phyloP scores from a whole-genome alignment of 352 stramenopile species.

The Lagenidium giganteum region DNA sequence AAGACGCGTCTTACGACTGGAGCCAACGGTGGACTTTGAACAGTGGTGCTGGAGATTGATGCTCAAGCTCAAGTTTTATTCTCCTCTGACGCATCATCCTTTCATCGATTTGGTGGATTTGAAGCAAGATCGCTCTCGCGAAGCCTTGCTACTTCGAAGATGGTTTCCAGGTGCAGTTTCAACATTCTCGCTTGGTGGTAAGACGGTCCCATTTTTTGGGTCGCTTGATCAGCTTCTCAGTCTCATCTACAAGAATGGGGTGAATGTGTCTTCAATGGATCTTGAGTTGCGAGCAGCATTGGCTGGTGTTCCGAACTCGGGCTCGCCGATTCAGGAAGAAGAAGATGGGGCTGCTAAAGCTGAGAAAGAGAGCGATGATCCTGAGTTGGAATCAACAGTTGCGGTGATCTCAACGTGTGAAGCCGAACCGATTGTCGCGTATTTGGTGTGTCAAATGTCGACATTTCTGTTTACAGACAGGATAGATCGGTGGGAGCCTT shows the following conservation, averaged over 20 bases:
- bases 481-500: constrained; percentile 78
- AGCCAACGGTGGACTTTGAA: constrained; percentile 67
- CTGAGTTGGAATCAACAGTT: constrained; percentile 17
- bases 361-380: constrained; percentile 11
- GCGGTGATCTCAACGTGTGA: constrained; percentile 42
- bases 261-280: constrained; percentile 1
- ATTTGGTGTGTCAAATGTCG: constrained; percentile 80
- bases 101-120: constrained; percentile 70
- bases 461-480: constrained; percentile 68
- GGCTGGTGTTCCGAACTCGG: constrained; percentile 14
- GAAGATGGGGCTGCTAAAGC: constrained; percentile 10
- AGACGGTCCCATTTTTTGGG: constrained; percentile 48
- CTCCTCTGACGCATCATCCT: constrained; percentile 52
- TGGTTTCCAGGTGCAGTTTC: constrained; percentile 57
- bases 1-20: constrained; percentile 59
- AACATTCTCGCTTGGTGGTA: constrained; percentile 5
- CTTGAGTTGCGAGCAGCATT: constrained; percentile 13
- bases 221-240: constrained; percentile 29
- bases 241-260: not conserved
- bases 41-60: constrained; percentile 84
- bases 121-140: constrained; percentile 59
- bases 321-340: constrained; percentile 18
- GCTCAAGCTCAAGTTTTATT: constrained; percentile 82
- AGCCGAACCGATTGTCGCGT: constrained; percentile 81
- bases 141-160: constrained; percentile 65